Evolutionary conservation across 2,329 filamentous ascomycete species (phyloP), one percentile per base, ranked within the genome.

Genomic region (Penicillium sp.): DNA sequence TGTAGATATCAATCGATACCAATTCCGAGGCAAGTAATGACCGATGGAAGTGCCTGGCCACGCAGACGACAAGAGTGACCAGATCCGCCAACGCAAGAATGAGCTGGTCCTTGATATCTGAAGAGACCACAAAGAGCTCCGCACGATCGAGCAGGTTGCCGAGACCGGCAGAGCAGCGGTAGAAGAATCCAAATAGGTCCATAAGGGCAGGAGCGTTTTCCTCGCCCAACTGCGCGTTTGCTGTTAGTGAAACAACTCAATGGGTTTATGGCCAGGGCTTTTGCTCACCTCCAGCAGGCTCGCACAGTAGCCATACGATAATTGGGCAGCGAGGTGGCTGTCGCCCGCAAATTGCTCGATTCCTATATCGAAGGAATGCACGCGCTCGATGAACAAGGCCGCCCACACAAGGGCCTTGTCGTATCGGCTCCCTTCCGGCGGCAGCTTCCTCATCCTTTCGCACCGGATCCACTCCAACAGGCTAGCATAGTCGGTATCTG

Each of bases 111-210:
- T 72, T 72, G 43, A 77, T 72, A 26, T 76, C 70, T n/a, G 70
- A 62, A 6, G 73, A 72, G 9, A 73, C 67, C 21, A 64, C 61
- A 40, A 78, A 69, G 0, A 77, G 60, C 49, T 74, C 70, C 10
- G 73, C 70, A n/a, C 74, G 71, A 46, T 77, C 60, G 6, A 78
- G 68, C 0, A 75, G 66, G 45, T 69, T 49, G 58, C 71, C 49
- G 69, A 71, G 4, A 62, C 69, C 45, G 70, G 64, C 42, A 59
- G 73, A 62, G 64, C 71, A 61, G 54, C 73, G 72, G 62, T 78
- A 77, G 54, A 79, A 76, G 47, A 79, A 71, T 3, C 72, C 72
- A 52, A 80, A 79, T 2, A 72, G 71, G 38, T 67, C 70, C 57
- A 79, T 74, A 17, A 80, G 64, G 3, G 75, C 75, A 1, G 41